phyloP scores from a whole-genome alignment of 345 rosid genomes.

The Punica granatum region DNA sequence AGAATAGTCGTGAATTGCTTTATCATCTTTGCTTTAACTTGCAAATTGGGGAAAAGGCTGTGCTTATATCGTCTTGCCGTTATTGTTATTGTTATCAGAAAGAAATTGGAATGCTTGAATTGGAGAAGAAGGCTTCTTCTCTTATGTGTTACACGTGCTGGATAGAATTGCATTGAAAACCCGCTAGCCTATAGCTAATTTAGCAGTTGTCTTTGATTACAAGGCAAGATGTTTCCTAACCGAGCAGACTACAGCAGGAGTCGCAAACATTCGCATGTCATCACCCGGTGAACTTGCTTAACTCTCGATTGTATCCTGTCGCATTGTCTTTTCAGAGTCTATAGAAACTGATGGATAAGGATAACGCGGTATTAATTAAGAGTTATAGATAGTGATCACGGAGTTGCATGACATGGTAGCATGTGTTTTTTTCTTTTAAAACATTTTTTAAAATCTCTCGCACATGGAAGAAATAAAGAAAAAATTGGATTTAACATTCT shows the following conservation, averaged over 20 bases:
- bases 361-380: too few relatives aligned
- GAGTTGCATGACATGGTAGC: too few relatives aligned
- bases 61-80: background rate
- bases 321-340: too few relatives aligned
- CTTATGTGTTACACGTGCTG: background rate
- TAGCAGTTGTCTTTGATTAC: background rate
- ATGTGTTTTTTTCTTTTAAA: too few relatives aligned
- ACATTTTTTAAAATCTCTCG: too few relatives aligned
- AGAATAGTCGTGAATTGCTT: background rate
- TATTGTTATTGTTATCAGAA: background rate
- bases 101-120: slow-evolving; percentile 34
- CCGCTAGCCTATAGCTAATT: background rate
- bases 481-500: too few relatives aligned
- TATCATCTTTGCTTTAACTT: slow-evolving; percentile 1
- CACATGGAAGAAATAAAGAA: too few relatives aligned
- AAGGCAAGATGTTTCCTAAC: background rate
- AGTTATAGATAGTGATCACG: too few relatives aligned
- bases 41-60: slow-evolving; percentile 17
- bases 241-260: background rate
- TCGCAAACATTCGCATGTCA: background rate
- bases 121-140: slow-evolving; percentile 30
- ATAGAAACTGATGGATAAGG: too few relatives aligned
- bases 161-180: background rate
- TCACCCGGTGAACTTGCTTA: too few relatives aligned
- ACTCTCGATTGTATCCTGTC: too few relatives aligned